Percentiles rank a stretch among this genome's conserved stretches.
These are phyloP conservation scores for Neofusicoccum cordaticola DNA, from an alignment of 2,329 filamentous ascomycete genomes.

Conservation along the genomic window DNA sequence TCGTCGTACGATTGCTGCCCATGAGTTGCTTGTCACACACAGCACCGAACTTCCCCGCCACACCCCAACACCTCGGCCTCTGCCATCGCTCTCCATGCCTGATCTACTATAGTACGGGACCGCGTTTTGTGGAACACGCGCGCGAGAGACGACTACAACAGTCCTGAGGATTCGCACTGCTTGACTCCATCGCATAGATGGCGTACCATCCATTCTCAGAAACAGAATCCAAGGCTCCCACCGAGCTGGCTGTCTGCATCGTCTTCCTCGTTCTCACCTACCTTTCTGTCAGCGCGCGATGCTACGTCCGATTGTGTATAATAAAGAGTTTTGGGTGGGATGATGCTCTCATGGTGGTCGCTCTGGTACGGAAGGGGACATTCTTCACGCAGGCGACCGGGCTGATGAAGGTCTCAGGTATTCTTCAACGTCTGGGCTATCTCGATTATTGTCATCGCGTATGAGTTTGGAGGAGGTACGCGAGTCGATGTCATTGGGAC, in stretches of 20 bases:
- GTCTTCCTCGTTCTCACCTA: conserved; percentile 38
- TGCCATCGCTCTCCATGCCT: neutral
- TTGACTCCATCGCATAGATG: neutral
- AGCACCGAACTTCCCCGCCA: neutral
- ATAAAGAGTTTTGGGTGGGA: conserved; percentile 45
- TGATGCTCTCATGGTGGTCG: conserved; percentile 41
- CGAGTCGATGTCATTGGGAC: conserved; percentile 19
- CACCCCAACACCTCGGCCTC: neutral
- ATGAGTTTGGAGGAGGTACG: conserved; percentile 32
- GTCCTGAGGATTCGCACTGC: neutral
- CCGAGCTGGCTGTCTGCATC: conserved; percentile 27
- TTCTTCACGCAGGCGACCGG: no score
- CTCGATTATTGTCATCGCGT: conserved; percentile 26
- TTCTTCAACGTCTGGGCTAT: conserved; percentile 34
- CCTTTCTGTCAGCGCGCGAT: conserved; percentile 37
- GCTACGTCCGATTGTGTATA: conserved; percentile 40
- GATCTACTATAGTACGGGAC: neutral
- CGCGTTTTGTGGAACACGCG: neutral
- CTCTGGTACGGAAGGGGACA: conserved; percentile 29
- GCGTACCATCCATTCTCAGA: conserved; percentile 9
- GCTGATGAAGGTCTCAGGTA: conserved; percentile 22
- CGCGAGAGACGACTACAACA: neutral
- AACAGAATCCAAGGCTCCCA: conserved; percentile 24
- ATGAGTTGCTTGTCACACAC: neutral
- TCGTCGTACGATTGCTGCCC: neutral